A percentile compares a stretch with the other conserved stretches of the same genome.
Conservation (phyloP, 1,284 basidiomycete species). For the Waitea zeae region DNA sequence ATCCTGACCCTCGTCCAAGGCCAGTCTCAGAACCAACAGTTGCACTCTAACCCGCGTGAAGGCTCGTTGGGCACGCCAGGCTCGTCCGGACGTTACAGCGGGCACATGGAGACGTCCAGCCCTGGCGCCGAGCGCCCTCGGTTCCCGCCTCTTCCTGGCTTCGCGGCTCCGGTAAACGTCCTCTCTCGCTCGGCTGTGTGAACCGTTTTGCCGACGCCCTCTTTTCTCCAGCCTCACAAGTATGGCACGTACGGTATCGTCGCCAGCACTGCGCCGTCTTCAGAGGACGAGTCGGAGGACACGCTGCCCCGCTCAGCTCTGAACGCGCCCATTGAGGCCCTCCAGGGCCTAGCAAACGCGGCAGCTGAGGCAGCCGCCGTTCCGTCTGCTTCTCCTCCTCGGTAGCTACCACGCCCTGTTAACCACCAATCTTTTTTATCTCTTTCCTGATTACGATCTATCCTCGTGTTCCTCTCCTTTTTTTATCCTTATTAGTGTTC, state of each 20-base stretch:
- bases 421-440: too few relatives aligned
- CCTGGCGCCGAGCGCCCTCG: constrained; percentile 8
- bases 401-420: constrained; percentile 17
- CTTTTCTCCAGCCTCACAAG: constrained; percentile 50
- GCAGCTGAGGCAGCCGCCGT: constrained; percentile 82
- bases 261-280: constrained; percentile 63
- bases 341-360: constrained; percentile 84
- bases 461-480: constrained; percentile 5
- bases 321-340: constrained; percentile 83
- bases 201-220: background rate
- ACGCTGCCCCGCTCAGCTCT: constrained; percentile 65
- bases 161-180: constrained; percentile 63
- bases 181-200: background rate
- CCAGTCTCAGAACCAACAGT: constrained; percentile 19
- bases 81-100: constrained; percentile 11
- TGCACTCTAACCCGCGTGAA: too few relatives aligned
- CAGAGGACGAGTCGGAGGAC: constrained; percentile 79
- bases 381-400: constrained; percentile 27
- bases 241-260: constrained; percentile 85
- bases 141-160: constrained; percentile 78
- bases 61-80: constrained; percentile 9
- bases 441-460: background rate
- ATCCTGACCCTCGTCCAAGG: constrained; percentile 53
- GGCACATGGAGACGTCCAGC: constrained; percentile 13
- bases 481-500: too few relatives aligned